These are phyloP conservation scores for Calonectria leucothoes DNA, from an alignment of 2,329 filamentous ascomycete species.

Conservation along the genomic window DNA sequence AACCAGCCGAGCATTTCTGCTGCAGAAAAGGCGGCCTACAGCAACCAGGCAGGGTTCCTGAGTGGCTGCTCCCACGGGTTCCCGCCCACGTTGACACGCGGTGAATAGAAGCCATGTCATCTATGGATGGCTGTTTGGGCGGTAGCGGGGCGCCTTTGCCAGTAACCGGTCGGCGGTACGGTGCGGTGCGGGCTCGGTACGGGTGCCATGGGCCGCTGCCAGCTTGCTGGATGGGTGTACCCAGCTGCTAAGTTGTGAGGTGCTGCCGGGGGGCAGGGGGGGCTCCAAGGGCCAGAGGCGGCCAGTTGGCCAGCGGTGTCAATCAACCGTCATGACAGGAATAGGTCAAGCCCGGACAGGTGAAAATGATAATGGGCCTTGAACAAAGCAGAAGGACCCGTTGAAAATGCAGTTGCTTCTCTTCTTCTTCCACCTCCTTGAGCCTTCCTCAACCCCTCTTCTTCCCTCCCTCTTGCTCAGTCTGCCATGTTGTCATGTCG, in stretches of 20 bases:
- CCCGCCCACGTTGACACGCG: slow-evolving; percentile 3
- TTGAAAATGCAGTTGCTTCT: background rate
- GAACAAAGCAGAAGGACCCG: background rate
- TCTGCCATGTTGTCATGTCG: slow-evolving; percentile 21
- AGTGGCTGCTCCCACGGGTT: slow-evolving; percentile 13
- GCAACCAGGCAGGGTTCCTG: background rate
- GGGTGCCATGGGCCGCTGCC: slow-evolving; percentile 12
- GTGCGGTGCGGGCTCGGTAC: slow-evolving; percentile 20
- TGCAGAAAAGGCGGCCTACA: background rate
- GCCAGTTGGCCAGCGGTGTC: slow-evolving; percentile 15
- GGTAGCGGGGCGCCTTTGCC: slow-evolving; percentile 16
- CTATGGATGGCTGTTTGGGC: slow-evolving; percentile 5
- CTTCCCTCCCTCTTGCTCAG: slow-evolving; percentile 22
- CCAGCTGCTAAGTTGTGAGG: background rate
- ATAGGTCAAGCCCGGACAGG: background rate
- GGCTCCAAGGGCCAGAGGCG: background rate
- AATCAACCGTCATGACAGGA: background rate
- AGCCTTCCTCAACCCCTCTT: slow-evolving; percentile 18
- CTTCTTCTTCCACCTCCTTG: background rate
- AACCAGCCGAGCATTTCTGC: background rate
- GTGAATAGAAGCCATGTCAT: background rate
- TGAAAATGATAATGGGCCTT: background rate
- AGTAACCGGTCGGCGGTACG: slow-evolving; percentile 19
- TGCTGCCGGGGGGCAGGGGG: background rate
- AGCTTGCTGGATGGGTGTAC: slow-evolving; percentile 1